Base-by-base conservation (phyloP, 2,329 filamentous ascomycete species). In the Sphaerostilbella broomeana region DNA sequence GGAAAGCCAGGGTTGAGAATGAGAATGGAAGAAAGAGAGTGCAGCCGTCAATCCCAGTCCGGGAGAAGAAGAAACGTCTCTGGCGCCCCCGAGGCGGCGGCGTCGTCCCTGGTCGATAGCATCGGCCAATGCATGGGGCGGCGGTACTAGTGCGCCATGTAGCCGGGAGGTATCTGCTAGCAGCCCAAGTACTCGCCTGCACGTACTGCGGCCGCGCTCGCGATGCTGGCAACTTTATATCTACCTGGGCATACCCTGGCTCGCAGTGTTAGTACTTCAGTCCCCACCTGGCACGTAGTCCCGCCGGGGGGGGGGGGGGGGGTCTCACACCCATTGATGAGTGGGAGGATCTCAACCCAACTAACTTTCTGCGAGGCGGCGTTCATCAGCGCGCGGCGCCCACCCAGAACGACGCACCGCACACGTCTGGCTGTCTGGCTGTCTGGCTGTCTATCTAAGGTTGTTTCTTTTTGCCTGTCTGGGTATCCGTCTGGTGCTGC, bases 61-160 rank as follows among this genome's bases (percentile, higher is more conserved):
- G 58, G 54, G 53, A 59, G 56, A 60, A 61, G 56, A 55, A 60
- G 56, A 61, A 62, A 60, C 57, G 59, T 59, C 53, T n/a, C 58
- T 59, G 53, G 57, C 48, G 44, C 57, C 57, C 52, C 56, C 55
- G 51, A 57, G 59, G 52, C 55, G 57, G 54, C 55, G 57, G 55
- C 55, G 55, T 57, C 59, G 56, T 55, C 51, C 49, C 56, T 54
- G 49, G 53, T 56, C 51, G 48, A 57, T 56, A 34, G 54, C 49
- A 51, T 53, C 51, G 51, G 53, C 52, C 43, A 49, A 49, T 48
- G 56, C 57, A 61, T 54, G 52, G 59, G 61, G 60, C 36, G 58
- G 57, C 57, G 55, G 50, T 47, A 54, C 57, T 60, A 61, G 44
- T 46, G 45, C 36, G 20, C 13, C 10, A 7, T 3, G 22, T 8